Percentiles rank a stretch among this genome's conserved stretches.
These are phyloP conservation scores for Echinosophora koreensis DNA, from an alignment of 306 rosid species.

Conservation along the genomic window DNA sequence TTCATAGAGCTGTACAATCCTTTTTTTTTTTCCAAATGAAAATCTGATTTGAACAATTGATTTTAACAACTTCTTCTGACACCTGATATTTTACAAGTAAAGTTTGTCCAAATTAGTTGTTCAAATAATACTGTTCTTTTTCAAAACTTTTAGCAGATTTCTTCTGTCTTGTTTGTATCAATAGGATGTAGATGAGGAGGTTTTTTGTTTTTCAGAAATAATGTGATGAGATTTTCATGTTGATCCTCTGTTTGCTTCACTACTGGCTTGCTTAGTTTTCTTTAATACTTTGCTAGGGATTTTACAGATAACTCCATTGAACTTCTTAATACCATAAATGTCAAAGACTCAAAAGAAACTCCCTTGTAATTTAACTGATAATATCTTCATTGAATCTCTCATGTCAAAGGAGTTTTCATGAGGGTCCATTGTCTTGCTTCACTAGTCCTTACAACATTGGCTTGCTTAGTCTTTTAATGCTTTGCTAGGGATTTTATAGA, in stretches of 20 bases:
- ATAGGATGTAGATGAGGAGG: neutral
- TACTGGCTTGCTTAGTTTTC: neutral
- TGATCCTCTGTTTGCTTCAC: constrained; percentile 25
- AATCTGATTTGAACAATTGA: neutral
- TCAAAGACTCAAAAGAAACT: constrained; percentile 8
- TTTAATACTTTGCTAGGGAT: neutral
- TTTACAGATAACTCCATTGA: neutral
- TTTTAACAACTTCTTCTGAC: no score
- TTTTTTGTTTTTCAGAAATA: neutral
- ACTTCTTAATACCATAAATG: neutral
- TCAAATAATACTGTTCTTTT: neutral
- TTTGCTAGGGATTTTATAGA: neutral
- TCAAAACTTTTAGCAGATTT: neutral
- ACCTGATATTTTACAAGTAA: no score
- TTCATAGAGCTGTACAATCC: neutral
- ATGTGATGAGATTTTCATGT: neutral
- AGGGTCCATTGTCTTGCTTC: constrained; percentile 4
- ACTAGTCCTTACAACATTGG: neutral
- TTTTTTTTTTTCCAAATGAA: neutral
- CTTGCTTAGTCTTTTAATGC: neutral
- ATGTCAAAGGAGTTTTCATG: neutral
- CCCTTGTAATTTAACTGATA: neutral
- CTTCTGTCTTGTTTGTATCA: neutral
- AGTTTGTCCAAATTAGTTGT: neutral
- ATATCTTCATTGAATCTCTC: neutral